Evolutionary conservation across 83 land plant species (phyloP).

Genomic region (Thuja plicata): DNA sequence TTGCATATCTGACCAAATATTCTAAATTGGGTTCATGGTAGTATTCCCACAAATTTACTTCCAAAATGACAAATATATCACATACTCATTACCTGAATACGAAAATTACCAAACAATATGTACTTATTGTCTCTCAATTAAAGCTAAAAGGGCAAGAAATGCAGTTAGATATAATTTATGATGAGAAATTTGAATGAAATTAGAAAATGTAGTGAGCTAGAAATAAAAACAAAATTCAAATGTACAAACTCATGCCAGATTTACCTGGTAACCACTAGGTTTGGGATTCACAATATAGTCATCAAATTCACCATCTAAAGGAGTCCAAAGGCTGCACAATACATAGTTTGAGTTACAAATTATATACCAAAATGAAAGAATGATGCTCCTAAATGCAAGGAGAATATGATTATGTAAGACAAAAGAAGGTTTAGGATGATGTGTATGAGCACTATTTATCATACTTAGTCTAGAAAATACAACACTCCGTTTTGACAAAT

Average conservation of each 20-base stretch:
- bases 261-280: conserved; percentile 97
- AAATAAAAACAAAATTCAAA: not conserved
- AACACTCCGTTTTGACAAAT: not conserved
- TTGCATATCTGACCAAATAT: not conserved
- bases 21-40: not conserved
- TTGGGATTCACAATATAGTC: conserved; percentile 98
- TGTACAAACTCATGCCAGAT: not conserved
- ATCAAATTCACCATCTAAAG: conserved; percentile 96
- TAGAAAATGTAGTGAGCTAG: not conserved
- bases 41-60: not conserved
- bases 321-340: conserved; percentile 84
- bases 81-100: not conserved
- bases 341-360: not conserved
- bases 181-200: not conserved
- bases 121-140: not conserved
- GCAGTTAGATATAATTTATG: not conserved
- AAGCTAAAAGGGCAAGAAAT: not conserved
- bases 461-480: not conserved
- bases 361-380: not conserved
- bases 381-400: not conserved
- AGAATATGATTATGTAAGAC: not conserved
- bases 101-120: not conserved
- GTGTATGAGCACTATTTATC: not conserved
- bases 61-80: not conserved
- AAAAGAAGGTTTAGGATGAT: not conserved